phyloP scores from a whole-genome alignment of 805 yeast species.

The Scheffersomyces amazonensis region DNA sequence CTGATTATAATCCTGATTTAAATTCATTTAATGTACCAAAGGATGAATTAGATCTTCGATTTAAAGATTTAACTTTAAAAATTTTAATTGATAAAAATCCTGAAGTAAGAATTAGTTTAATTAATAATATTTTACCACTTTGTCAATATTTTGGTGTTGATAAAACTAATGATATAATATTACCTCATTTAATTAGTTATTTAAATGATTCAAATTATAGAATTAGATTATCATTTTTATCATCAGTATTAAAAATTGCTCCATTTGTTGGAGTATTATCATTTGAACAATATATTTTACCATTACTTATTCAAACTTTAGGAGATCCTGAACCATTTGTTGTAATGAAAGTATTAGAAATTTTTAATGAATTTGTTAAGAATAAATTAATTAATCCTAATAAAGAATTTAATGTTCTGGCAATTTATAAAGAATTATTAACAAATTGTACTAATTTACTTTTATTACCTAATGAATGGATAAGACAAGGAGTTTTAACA shows the following conservation, averaged over 20 bases:
- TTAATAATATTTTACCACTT: conserved; percentile 69
- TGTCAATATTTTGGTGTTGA: conserved; percentile 84
- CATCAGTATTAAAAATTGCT: conserved; percentile 69
- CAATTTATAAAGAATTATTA: conserved; percentile 35
- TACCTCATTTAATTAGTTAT: conserved; percentile 90
- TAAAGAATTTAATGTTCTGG: conserved; percentile 35
- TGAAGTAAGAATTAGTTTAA: conserved; percentile 65
- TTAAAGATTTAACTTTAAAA: conserved; percentile 64
- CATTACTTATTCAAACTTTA: conserved; percentile 77
- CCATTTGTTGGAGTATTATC: conserved; percentile 78
- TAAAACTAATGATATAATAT: conserved; percentile 80
- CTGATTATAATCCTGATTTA: conserved; percentile 23
- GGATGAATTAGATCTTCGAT: conserved; percentile 45
- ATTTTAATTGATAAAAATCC: conserved; percentile 69
- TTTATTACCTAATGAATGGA: conserved; percentile 85
- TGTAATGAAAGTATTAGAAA: conserved; percentile 60
- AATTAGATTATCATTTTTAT: conserved; percentile 68
- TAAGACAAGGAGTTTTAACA: conserved; percentile 64
- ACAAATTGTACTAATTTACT: conserved; percentile 48
- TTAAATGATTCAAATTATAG: conserved; percentile 74
- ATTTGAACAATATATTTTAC: conserved; percentile 84
- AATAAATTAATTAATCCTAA: conserved; percentile 30
- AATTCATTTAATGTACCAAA: conserved; percentile 27
- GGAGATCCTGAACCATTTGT: conserved; percentile 84
- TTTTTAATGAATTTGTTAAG: conserved; percentile 31